Evolutionary conservation across 1,284 basidiomycete genomes (phyloP).

Genomic region (Austroboletus novae-zelandiae): DNA sequence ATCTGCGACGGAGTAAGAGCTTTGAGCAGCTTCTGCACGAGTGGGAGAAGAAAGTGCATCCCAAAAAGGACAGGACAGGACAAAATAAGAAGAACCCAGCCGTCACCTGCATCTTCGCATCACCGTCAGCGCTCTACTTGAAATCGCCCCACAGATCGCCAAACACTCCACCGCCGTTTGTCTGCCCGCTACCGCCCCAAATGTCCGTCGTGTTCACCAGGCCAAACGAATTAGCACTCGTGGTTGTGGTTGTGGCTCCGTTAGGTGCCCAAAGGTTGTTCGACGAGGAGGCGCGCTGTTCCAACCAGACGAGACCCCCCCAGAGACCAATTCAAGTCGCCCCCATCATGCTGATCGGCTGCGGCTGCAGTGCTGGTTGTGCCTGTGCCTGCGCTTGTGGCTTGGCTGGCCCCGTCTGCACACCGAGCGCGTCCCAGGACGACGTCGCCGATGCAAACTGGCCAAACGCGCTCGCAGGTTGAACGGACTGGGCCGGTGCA

Average conservation of each 20-base stretch:
- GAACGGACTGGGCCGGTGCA: constrained; percentile 35
- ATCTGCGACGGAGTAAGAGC: background rate
- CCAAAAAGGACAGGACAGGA: background rate
- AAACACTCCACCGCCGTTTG: constrained; percentile 46
- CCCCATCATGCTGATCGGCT: constrained; percentile 56
- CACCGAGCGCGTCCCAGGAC: constrained; percentile 15
- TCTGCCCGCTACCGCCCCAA: constrained; percentile 43
- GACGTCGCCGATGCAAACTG: constrained; percentile 23
- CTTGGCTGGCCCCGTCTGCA: background rate
- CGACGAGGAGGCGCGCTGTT: constrained; percentile 24
- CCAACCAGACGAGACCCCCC: constrained; percentile 69
- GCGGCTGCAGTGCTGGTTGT: constrained; percentile 13
- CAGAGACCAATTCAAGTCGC: constrained; percentile 55
- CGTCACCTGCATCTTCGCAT: too few relatives aligned
- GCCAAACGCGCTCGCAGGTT: constrained; percentile 30
- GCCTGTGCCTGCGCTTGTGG: constrained; percentile 18
- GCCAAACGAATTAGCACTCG: constrained; percentile 27
- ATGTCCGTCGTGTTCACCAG: constrained; percentile 50
- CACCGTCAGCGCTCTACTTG: constrained; percentile 44
- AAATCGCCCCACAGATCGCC: constrained; percentile 80
- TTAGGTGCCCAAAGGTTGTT: constrained; percentile 43
- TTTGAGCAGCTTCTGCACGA: too few relatives aligned
- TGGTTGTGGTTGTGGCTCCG: too few relatives aligned
- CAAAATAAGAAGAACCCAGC: background rate
- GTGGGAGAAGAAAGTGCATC: too few relatives aligned